A percentile compares a stretch with the other conserved stretches of the same genome.
phyloP scores from a whole-genome alignment of 2,329 filamentous ascomycete genomes.

The Fusarium foetens region DNA sequence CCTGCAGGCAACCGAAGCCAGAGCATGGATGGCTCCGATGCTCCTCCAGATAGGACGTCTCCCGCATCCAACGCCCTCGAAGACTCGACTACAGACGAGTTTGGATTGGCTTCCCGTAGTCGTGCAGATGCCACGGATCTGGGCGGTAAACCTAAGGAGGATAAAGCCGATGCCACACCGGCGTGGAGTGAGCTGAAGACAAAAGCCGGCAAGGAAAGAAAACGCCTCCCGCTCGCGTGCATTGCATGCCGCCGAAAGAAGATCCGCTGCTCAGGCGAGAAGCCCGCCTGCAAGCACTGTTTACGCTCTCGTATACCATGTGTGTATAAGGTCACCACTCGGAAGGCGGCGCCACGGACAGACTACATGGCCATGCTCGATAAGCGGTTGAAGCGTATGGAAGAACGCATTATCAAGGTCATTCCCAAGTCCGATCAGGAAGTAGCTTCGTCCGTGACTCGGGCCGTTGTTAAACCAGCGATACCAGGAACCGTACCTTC shows the following conservation, averaged over 20 bases:
- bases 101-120: constrained; percentile 60
- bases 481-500: constrained; percentile 64
- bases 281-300: constrained; percentile 97
- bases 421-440: constrained; percentile 88
- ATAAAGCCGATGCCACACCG: constrained; percentile 68
- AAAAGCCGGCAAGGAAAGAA: constrained; percentile 94
- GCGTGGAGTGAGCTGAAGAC: constrained; percentile 87
- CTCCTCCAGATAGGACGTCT: constrained; percentile 55
- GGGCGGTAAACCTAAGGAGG: constrained; percentile 64
- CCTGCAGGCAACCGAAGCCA: constrained; percentile 40
- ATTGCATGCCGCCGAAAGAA: constrained; percentile 97
- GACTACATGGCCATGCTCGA: constrained; percentile 99
- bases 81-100: constrained; percentile 67
- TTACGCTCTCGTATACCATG: constrained; percentile 91
- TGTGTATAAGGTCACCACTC: constrained; percentile 95
- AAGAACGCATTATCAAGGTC: constrained; percentile 95
- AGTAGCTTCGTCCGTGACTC: constrained; percentile 71
- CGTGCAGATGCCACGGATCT: constrained; percentile 65
- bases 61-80: constrained; percentile 61
- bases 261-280: constrained; percentile 97
- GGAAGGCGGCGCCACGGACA: constrained; percentile 92
- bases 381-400: constrained; percentile 95
- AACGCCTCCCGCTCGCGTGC: constrained; percentile 90
- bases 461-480: constrained; percentile 86
- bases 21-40: constrained; percentile 57